Conservation (phyloP, 768 basidiomycete species). For the Calvatia gigantea region DNA sequence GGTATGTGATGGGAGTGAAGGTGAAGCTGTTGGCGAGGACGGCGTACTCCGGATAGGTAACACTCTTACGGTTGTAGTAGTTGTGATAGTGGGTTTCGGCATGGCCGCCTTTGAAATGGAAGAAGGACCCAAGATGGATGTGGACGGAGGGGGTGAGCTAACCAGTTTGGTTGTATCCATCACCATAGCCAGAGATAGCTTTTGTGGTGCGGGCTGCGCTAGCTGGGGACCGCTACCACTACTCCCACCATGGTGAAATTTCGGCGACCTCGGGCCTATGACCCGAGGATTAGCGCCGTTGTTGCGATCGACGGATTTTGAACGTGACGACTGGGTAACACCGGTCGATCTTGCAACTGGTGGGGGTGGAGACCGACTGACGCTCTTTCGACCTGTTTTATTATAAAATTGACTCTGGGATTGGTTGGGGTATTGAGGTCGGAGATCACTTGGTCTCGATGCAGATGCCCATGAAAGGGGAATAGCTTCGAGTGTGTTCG, state of each 20-base stretch:
- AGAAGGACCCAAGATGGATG: not conserved
- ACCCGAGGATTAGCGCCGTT: not conserved
- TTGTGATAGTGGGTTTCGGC: not conserved
- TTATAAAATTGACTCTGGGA: not conserved
- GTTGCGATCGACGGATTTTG: not conserved
- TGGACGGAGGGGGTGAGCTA: constrained; percentile 2
- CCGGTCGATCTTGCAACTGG: not conserved
- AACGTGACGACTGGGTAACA: not conserved
- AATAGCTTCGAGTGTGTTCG: constrained; percentile 6
- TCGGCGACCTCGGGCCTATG: constrained; percentile 1
- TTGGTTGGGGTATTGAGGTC: not conserved
- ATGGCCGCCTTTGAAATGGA: not conserved
- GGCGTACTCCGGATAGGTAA: constrained; percentile 5
- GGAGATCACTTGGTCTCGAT: constrained; percentile 9
- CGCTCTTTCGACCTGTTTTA: not conserved
- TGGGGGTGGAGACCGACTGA: not conserved
- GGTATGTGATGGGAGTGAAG: not conserved
- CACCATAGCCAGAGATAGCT: constrained; percentile 7
- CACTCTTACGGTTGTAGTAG: not conserved
- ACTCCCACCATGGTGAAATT: too few relatives aligned
- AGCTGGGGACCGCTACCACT: not conserved
- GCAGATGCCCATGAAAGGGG: constrained; percentile 12
- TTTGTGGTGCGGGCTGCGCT: constrained; percentile 5
- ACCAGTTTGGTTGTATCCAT: constrained; percentile 10
- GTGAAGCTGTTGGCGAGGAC: not conserved